phyloP scores from a whole-genome alignment of 257 asterid species.

The Primulina eburnea region DNA sequence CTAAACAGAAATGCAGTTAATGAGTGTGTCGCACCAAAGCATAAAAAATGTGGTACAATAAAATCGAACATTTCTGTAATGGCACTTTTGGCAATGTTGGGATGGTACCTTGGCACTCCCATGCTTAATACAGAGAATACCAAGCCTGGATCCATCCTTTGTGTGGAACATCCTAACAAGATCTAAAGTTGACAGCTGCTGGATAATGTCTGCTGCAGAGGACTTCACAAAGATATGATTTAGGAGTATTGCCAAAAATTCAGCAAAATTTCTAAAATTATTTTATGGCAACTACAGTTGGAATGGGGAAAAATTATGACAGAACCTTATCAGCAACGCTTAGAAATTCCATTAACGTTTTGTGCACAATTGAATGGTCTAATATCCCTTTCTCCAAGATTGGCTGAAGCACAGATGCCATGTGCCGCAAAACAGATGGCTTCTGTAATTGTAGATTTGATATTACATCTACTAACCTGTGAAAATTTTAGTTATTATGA shows the following conservation, averaged over 20 bases:
- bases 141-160: constrained; percentile 86
- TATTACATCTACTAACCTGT: constrained; percentile 80
- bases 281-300: not conserved
- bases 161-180: constrained; percentile 80
- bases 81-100: constrained; percentile 1
- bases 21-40: constrained; percentile 9
- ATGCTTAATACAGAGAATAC: constrained; percentile 72
- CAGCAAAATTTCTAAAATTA: not conserved
- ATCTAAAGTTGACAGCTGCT: constrained; percentile 61
- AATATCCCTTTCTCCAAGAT: constrained; percentile 87
- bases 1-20: constrained; percentile 35
- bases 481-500: not conserved
- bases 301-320: constrained; percentile 7
- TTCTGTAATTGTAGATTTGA: constrained; percentile 66
- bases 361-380: constrained; percentile 90
- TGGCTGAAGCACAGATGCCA: constrained; percentile 77
- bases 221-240: constrained; percentile 54
- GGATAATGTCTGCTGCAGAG: constrained; percentile 83
- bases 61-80: not conserved
- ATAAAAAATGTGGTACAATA: constrained; percentile 10
- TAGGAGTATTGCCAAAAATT: constrained; percentile 25
- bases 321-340: constrained; percentile 76
- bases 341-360: constrained; percentile 68
- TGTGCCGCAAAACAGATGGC: constrained; percentile 79
- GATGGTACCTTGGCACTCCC: constrained; percentile 83